Percentiles rank a stretch among this genome's conserved stretches.
Evolutionary conservation across 1,284 basidiomycete genomes (phyloP).

Genomic region (Clitocybe nebularis): DNA sequence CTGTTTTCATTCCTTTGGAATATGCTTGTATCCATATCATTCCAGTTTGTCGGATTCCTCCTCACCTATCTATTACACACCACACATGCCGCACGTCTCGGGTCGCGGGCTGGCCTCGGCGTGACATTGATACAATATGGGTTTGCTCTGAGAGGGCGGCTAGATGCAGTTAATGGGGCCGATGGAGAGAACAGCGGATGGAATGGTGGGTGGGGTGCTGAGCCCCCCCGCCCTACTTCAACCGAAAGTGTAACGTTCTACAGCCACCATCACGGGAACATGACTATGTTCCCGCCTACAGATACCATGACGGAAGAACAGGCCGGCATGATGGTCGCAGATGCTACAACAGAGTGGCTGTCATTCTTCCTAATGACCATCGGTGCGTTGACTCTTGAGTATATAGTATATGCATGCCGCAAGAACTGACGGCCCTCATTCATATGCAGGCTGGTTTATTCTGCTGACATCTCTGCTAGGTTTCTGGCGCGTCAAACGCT

Average conservation of each 20-base stretch:
- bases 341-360: conserved; percentile 80
- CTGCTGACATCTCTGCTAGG: conserved; percentile 84
- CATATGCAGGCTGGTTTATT: conserved; percentile 77
- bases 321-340: conserved; percentile 37
- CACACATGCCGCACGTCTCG: conserved; percentile 93
- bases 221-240: conserved; percentile 39
- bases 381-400: conserved; percentile 45
- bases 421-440: neutral
- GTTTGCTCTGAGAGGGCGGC: conserved; percentile 67
- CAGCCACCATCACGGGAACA: conserved; percentile 24
- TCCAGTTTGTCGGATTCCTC: conserved; percentile 97
- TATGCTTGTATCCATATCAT: conserved; percentile 89
- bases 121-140: conserved; percentile 95
- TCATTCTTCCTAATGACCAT: conserved; percentile 93
- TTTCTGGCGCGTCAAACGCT: conserved; percentile 90
- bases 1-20: conserved; percentile 92
- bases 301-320: conserved; percentile 34
- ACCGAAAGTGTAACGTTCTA: conserved; percentile 48
- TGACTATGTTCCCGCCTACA: conserved; percentile 19
- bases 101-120: conserved; percentile 91
- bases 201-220: conserved; percentile 25
- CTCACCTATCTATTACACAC: conserved; percentile 93
- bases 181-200: conserved; percentile 22
- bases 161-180: conserved; percentile 25
- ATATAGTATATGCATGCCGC: conserved; percentile 7